phyloP scores from a whole-genome alignment of 1,139 yeast genomes.

The Hemisphaericaspora xylanilytica region DNA sequence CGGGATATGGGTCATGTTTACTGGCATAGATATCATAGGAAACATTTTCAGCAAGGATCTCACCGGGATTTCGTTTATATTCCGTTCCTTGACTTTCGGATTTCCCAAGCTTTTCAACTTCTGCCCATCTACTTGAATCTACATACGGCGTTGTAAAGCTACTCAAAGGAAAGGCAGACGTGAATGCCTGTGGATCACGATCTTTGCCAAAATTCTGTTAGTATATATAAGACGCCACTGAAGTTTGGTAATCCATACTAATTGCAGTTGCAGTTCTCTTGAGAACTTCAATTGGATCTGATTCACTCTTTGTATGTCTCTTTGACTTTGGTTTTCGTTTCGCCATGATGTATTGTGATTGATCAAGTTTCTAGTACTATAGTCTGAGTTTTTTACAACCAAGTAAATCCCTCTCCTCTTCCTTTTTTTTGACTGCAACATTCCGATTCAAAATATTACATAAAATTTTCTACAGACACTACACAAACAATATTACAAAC shows the following conservation, averaged over 20 bases:
- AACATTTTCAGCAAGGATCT: conserved; percentile 40
- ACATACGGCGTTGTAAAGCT: conserved; percentile 48
- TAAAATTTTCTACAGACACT: too few relatives aligned
- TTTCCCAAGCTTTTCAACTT: conserved; percentile 31
- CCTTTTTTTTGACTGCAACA: neutral
- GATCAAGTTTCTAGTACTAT: neutral
- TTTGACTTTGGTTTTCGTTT: conserved; percentile 9
- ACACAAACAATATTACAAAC: neutral
- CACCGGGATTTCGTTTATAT: conserved; percentile 20
- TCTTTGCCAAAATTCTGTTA: conserved; percentile 10
- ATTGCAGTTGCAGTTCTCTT: conserved; percentile 18
- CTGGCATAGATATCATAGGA: conserved; percentile 37
- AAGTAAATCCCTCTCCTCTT: neutral
- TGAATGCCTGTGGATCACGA: conserved; percentile 14
- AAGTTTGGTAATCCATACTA: conserved; percentile 17
- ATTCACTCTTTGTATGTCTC: conserved; percentile 10
- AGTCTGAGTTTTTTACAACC: conserved; percentile 1
- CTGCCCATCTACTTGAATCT: conserved; percentile 46
- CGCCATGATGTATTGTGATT: conserved; percentile 8
- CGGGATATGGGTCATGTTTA: conserved; percentile 54
- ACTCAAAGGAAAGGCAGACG: conserved; percentile 39
- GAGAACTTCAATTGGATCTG: conserved; percentile 16
- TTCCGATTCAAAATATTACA: too few relatives aligned
- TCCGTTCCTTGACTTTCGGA: conserved; percentile 22
- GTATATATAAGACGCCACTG: conserved; percentile 3